Evolutionary conservation across 306 rosid species (phyloP), one percentile per base, ranked within the genome.

Genomic region (Quercus bicolor): DNA sequence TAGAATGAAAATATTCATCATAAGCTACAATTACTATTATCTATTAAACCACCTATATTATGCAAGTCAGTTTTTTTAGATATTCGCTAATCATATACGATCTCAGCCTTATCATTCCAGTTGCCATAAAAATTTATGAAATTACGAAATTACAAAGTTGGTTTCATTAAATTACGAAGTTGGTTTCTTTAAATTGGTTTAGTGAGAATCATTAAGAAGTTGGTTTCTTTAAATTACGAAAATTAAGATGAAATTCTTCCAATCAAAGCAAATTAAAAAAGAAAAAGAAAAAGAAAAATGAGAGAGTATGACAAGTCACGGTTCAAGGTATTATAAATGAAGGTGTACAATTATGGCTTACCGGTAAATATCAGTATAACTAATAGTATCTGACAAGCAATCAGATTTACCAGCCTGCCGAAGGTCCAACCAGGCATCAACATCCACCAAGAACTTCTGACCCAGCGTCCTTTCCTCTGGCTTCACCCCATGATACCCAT

Each of bases 391-490:
- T 20, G 90, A 54, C 77, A 92, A 71, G 45, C 73, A 5, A 79
- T 91, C 98, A 52, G 98, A 90, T 64, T 70, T 80, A 12, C 98
- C 97, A 62, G 98, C 90, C 31, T 81, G 74, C 61, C 71, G 86
- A 64, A 92, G 98, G 91, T 95, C 97, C 97, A 92, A 82, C 98
- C 98, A 95, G 80, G 96, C 96, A 87, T 95, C 98, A 9, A 95
- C 74, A 79, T 92, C 98, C 5, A 92, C 84, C 70, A 87, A 26
- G 77, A 95, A 95, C 80, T 87, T 90, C 88, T 95, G 98, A 26
- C 98, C 98, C 61, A 87, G 40, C 31, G 43, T 88, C 76, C 74
- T 95, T 79, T 92, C 98, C 85, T 80, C 91, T 0, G 89, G 79
- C 54, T 83, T 83, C 73, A 78, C 98, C 24, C 98, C 98, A 73